These are phyloP conservation scores for Phanerodontia chrysosporium DNA, from an alignment of 768 basidiomycete species.

Conservation along the genomic window DNA sequence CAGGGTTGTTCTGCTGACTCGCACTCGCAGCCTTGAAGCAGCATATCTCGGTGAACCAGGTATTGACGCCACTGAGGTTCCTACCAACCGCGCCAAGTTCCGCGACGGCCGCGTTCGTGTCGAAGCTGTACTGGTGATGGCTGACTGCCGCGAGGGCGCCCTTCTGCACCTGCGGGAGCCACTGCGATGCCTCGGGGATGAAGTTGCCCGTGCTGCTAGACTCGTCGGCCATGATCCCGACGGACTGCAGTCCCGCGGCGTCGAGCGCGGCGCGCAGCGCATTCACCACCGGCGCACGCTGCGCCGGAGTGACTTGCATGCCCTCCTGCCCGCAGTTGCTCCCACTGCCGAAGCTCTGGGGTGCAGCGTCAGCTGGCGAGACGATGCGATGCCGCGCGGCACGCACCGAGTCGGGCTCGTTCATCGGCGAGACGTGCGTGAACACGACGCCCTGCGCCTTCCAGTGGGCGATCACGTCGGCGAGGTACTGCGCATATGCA, in stretches of 20 bases:
- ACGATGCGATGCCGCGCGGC: constrained; percentile 30
- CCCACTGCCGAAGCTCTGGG: constrained; percentile 28
- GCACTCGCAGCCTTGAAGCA: constrained; percentile 18
- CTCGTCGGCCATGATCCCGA: constrained; percentile 34
- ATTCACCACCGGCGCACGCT: constrained; percentile 39
- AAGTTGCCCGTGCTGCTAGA: constrained; percentile 26
- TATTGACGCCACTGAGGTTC: constrained; percentile 17
- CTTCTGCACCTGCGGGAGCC: constrained; percentile 14
- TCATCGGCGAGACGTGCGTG: constrained; percentile 40
- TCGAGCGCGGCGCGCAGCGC: constrained; percentile 22
- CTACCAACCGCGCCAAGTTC: constrained; percentile 12
- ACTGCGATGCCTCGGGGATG: constrained; percentile 15
- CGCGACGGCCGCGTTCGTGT: constrained; percentile 27
- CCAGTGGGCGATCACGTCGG: constrained; percentile 39
- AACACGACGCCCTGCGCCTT: constrained; percentile 34
- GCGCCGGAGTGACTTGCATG: constrained; percentile 37
- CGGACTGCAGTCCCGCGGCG: constrained; percentile 7
- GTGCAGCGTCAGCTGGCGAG: too few species aligned
- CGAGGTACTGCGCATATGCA: constrained; percentile 38
- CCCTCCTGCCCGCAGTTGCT: constrained; percentile 45
- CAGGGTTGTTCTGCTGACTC: constrained; percentile 14
- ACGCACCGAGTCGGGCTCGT: constrained; percentile 17
- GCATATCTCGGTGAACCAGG: constrained; percentile 25
- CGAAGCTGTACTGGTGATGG: constrained; percentile 46
- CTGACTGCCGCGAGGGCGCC: constrained; percentile 34